Evolutionary conservation across 805 yeast species (phyloP).

Genomic region (Clavispora phyllophila): DNA sequence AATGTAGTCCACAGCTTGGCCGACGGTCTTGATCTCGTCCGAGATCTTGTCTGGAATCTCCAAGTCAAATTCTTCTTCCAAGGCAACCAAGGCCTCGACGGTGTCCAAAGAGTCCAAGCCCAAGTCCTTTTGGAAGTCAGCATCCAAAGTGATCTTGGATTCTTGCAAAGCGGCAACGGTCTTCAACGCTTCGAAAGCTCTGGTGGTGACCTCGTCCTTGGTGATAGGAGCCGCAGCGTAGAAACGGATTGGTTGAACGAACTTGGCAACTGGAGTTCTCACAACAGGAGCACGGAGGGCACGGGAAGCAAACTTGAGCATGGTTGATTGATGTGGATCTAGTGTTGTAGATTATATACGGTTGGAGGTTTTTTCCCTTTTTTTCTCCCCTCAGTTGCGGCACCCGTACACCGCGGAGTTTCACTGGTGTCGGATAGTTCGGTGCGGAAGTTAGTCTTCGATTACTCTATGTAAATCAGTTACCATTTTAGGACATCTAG

Average conservation of each 20-base stretch:
- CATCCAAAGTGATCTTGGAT: constrained; percentile 37
- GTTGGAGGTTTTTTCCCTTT: background rate
- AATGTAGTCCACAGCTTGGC: constrained; percentile 88
- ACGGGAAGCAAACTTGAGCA: constrained; percentile 54
- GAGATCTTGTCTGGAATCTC: constrained; percentile 88
- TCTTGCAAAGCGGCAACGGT: constrained; percentile 45
- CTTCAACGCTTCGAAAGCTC: constrained; percentile 77
- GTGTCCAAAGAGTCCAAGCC: constrained; percentile 93
- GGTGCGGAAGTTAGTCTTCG: background rate
- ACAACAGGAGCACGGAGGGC: constrained; percentile 31
- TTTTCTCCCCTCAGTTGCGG: constrained; percentile 2
- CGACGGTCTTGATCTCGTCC: constrained; percentile 88
- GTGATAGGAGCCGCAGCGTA: constrained; percentile 65
- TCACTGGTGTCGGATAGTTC: too few relatives aligned
- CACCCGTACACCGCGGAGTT: background rate
- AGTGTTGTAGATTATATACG: background rate
- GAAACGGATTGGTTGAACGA: constrained; percentile 34
- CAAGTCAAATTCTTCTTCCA: constrained; percentile 72
- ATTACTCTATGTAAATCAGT: background rate
- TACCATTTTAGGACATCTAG: background rate
- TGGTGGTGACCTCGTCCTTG: constrained; percentile 72
- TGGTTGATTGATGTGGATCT: constrained; percentile 11
- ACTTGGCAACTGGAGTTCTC: constrained; percentile 21
- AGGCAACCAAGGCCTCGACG: constrained; percentile 92
- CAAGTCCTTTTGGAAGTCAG: constrained; percentile 63